A percentile compares a stretch with the other conserved stretches of the same genome.
phyloP scores from a whole-genome alignment of 768 basidiomycete genomes.

The Phanerodontia chrysosporium region DNA sequence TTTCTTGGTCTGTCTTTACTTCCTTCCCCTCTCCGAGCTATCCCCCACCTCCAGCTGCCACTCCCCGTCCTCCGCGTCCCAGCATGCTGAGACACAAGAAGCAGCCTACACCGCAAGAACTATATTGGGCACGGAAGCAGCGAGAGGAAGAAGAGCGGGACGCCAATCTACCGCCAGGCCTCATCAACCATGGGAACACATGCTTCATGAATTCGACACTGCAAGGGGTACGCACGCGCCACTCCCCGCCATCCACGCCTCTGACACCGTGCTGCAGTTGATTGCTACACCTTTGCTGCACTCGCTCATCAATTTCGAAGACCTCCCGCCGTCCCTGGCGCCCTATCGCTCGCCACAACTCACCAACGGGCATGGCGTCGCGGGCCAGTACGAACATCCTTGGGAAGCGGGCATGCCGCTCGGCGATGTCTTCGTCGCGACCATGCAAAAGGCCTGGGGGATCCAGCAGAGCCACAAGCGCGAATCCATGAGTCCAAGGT shows the following conservation, averaged over 20 bases:
- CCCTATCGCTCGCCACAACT: conserved; percentile 58
- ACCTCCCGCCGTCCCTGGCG: conserved; percentile 36
- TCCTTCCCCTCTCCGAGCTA: not conserved
- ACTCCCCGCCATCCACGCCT: not conserved
- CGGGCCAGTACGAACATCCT: conserved; percentile 45
- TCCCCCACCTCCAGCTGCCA: not conserved
- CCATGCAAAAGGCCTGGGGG: conserved; percentile 63
- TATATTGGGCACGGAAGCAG: conserved; percentile 52
- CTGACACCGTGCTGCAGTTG: conserved; percentile 36
- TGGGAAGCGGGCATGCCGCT: conserved; percentile 64
- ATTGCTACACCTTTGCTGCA: conserved; percentile 62
- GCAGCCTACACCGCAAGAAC: conserved; percentile 56
- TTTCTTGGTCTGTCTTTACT: conserved; percentile 1
- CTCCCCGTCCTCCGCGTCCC: not conserved
- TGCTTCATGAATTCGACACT: conserved; percentile 97
- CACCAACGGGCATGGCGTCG: conserved; percentile 58
- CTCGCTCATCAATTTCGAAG: conserved; percentile 52
- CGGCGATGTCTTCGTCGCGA: conserved; percentile 59
- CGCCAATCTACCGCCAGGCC: conserved; percentile 66
- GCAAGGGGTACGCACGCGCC: conserved; percentile 63
- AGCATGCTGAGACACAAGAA: conserved; percentile 34
- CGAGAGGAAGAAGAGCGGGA: conserved; percentile 59
- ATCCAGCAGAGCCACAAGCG: conserved; percentile 48
- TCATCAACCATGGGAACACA: conserved; percentile 81
- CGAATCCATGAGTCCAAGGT: conserved; percentile 66